A percentile compares a stretch with the other conserved stretches of the same genome.
Evolutionary conservation across 2,329 filamentous ascomycete genomes (phyloP).

Genomic region (Diplodia scrobiculata): DNA sequence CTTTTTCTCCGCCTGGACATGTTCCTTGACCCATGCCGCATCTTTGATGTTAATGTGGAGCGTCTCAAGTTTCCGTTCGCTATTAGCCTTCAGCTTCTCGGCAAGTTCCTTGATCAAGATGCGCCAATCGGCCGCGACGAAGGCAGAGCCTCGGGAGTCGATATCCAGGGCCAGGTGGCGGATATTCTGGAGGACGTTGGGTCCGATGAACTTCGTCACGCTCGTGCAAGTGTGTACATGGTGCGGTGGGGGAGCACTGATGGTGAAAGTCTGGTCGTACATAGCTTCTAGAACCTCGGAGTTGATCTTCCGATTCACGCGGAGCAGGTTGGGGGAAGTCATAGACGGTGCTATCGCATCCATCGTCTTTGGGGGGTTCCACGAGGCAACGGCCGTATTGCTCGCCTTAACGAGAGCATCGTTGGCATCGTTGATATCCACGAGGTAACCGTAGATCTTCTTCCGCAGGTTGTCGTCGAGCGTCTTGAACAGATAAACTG

Average conservation of each 20-base stretch:
- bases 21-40: neutral
- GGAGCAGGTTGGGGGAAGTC: constrained; percentile 6
- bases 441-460: constrained; percentile 10
- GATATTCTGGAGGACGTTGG: neutral
- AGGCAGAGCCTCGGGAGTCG: neutral
- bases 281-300: neutral
- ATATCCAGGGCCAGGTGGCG: constrained; percentile 22
- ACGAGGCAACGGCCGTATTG: neutral
- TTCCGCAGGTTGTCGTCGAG: neutral
- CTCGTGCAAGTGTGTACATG: constrained; percentile 16
- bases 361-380: constrained; percentile 17
- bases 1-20: neutral
- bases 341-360: constrained; percentile 20
- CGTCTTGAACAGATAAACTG: constrained; percentile 20
- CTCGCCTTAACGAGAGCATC: constrained; percentile 15
- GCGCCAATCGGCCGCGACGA: constrained; percentile 1
- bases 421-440: constrained; percentile 25
- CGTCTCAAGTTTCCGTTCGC: neutral
- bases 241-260: constrained; percentile 19
- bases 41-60: constrained; percentile 21
- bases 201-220: constrained; percentile 16
- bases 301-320: constrained; percentile 1
- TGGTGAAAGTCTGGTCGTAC: neutral
- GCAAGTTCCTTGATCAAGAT: constrained; percentile 10
- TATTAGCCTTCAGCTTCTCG: neutral